A percentile compares a stretch with the other conserved stretches of the same genome.
Evolutionary conservation across 192 early-diverging fungal genomes (phyloP).

Genomic region (Backusella sp.): DNA sequence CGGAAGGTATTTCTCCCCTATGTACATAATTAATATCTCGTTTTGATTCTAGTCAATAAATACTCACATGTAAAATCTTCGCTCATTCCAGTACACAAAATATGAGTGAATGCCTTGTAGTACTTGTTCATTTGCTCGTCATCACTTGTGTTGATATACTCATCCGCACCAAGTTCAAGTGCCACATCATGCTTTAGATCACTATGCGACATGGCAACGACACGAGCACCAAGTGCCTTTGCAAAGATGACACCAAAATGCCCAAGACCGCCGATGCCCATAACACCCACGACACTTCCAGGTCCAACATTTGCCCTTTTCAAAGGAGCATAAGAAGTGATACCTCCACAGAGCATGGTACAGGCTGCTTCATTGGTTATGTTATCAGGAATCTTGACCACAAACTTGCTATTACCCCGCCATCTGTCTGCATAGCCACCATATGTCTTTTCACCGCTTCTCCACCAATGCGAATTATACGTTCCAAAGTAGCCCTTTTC

Average conservation of each 20-base stretch:
- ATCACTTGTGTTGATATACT: slow-evolving; percentile 33
- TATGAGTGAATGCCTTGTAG: slow-evolving; percentile 5
- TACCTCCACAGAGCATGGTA: slow-evolving; percentile 79
- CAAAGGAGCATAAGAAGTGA: slow-evolving; percentile 59
- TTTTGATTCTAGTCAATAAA: not conserved
- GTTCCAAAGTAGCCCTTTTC: too few relatives aligned
- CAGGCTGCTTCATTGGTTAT: slow-evolving; percentile 52
- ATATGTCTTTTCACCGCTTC: slow-evolving; percentile 39
- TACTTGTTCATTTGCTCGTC: not conserved
- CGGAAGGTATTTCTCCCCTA: slow-evolving; percentile 7
- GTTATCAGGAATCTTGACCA: slow-evolving; percentile 53
- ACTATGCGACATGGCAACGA: slow-evolving; percentile 51
- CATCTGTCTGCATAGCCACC: slow-evolving; percentile 40
- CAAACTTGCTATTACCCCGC: slow-evolving; percentile 51
- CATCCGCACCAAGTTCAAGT: slow-evolving; percentile 53
- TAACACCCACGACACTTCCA: slow-evolving; percentile 48
- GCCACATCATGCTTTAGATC: slow-evolving; percentile 53
- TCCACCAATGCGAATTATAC: too few relatives aligned
- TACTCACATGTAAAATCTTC: not conserved
- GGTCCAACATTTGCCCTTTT: slow-evolving; percentile 40
- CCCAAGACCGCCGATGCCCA: slow-evolving; percentile 63
- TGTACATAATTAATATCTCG: not conserved
- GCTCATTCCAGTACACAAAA: not conserved
- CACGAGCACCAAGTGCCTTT: slow-evolving; percentile 43
- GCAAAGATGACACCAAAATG: slow-evolving; percentile 62